Conservation (phyloP, 2,329 filamentous ascomycete genomes). For the Decorospora gaudefroyi region DNA sequence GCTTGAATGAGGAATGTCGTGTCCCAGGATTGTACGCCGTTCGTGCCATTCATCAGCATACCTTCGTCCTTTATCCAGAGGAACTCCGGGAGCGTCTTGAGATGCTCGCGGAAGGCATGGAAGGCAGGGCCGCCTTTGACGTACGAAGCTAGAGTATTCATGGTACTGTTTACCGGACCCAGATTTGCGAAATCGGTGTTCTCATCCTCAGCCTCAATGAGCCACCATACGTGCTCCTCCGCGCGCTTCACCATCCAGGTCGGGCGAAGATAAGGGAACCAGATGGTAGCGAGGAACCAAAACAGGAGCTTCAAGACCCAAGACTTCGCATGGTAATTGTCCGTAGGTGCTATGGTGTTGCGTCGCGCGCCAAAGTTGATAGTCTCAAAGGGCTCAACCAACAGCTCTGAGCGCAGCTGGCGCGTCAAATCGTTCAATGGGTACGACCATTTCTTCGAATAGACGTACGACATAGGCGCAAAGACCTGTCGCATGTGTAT, state of each 20-base stretch:
- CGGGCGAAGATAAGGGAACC: slow-evolving; percentile 75
- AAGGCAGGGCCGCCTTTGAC: slow-evolving; percentile 79
- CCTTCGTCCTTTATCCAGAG: slow-evolving; percentile 92
- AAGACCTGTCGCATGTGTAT: slow-evolving; percentile 98
- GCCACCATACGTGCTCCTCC: slow-evolving; percentile 78
- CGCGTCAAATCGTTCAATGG: slow-evolving; percentile 75
- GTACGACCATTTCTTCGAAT: slow-evolving; percentile 79
- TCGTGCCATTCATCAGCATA: slow-evolving; percentile 94
- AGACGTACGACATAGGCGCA: slow-evolving; percentile 86
- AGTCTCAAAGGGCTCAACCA: slow-evolving; percentile 73
- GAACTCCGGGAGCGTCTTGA: slow-evolving; percentile 81
- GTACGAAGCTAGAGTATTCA: slow-evolving; percentile 89
- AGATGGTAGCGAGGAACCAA: slow-evolving; percentile 77
- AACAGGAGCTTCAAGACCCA: slow-evolving; percentile 80
- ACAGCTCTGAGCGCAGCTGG: slow-evolving; percentile 77
- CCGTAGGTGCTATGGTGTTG: slow-evolving; percentile 76
- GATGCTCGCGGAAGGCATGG: slow-evolving; percentile 71
- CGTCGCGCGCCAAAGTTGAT: slow-evolving; percentile 79
- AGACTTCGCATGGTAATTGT: slow-evolving; percentile 93
- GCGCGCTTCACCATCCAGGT: slow-evolving; percentile 69
- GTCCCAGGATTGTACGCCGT: slow-evolving; percentile 98
- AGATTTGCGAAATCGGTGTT: slow-evolving; percentile 88
- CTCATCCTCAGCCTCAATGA: slow-evolving; percentile 87
- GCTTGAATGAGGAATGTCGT: slow-evolving; percentile 89
- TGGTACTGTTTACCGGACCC: slow-evolving; percentile 84